Base-by-base conservation (phyloP, 1,284 basidiomycete genomes). In the Sporisorium sorghi region DNA sequence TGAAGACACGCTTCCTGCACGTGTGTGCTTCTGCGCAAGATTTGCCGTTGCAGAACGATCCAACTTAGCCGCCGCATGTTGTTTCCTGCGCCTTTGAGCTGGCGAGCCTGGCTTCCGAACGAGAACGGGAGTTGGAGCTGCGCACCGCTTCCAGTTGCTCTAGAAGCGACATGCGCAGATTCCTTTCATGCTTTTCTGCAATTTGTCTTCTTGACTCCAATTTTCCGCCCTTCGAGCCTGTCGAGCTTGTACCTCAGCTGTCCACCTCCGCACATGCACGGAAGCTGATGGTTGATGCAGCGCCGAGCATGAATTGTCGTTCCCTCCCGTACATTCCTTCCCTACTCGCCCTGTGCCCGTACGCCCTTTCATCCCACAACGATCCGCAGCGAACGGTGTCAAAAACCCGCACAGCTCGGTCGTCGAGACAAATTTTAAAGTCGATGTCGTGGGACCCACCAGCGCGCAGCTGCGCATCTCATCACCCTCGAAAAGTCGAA, bases 401-500 rank as follows among this genome's bases (percentile, higher is more conserved):
- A n/a, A 40, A 10, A 40, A 10, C 6, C 37, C 37, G 9, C 37
- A n/a, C 37, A 40, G 8, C 37, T 10, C 2, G 3, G n/a, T 19
- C 37, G 37, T 33, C 32, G 32, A 33, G 11, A 3, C 32, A 33
- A 33, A 33, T 11, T 11, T 33, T 33, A 33, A 33, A 33, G 30
- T 23, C 15, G 47, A n/a, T 49, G 32, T 33, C 48, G n/a, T 33
- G 48, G 33, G 32, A 2, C 48, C 48, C 48, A 49, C 32, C 32
- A 35, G 48, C 48, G n/a, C 9, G 48, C 48, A 23, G 21, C 46
- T 47, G n/a, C 26, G 7, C 26, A 26, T 19, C 17, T 30, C 23
- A 28, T n/a, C 30, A n/a, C n/a, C n/a, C n/a, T 32, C 28, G 28
- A 5, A 30, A 30, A 30, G 28, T 5, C 28, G 28, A 35, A 19